Evolutionary conservation across 352 stramenopile genomes (phyloP), one percentile per base, ranked within the genome.

Genomic region (Globisporangium nodosum): DNA sequence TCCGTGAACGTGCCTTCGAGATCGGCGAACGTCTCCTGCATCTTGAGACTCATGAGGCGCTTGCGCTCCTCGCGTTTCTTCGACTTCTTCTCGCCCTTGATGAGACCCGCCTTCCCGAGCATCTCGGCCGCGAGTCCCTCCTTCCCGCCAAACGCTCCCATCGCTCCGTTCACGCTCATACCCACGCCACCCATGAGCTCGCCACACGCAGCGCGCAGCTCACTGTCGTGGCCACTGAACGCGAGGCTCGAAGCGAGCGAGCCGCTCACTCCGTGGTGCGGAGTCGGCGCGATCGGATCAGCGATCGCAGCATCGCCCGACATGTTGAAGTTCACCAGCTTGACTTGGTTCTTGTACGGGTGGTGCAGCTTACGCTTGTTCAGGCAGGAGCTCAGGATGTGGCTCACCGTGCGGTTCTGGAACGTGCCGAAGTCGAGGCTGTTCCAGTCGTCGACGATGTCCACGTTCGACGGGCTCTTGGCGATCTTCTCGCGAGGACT

Each of bases 301-400:
- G 47, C 43, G 46, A 64, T 42, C 43, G 37, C 46, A 9, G 54
- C 40, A 2, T 57, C 68, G 18, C 74, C 63, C 5, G 81, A 69
- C 4, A 91, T 70, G n/a, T 77, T 87, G 56, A 92, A 91, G 59
- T 92, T 92, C 56, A 92, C 76, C 3, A 92, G 68, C 54, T 89
- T 86, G 33, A 92, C 78, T 43, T 87, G 81, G 52, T 92, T 85
- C 70, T 92, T 92, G 75, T 92, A 92, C 12, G 83, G 83, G 57
- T 90, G 77, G 49, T 90, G 76, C 16, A 92, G 58, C 63, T 92
- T 92, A 50, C 83, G 72, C 69, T 90, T 90, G 70, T 92, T 78
- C 57, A 90, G 60, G 55, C 83, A 92, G 5, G 83, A 90, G 58
- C 81, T 90, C 42, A 92, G 56, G 56, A 92, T 92, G 56, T 90